Base-by-base conservation (phyloP, 2,329 filamentous ascomycete species). In the Cryphonectria naterciae region DNA sequence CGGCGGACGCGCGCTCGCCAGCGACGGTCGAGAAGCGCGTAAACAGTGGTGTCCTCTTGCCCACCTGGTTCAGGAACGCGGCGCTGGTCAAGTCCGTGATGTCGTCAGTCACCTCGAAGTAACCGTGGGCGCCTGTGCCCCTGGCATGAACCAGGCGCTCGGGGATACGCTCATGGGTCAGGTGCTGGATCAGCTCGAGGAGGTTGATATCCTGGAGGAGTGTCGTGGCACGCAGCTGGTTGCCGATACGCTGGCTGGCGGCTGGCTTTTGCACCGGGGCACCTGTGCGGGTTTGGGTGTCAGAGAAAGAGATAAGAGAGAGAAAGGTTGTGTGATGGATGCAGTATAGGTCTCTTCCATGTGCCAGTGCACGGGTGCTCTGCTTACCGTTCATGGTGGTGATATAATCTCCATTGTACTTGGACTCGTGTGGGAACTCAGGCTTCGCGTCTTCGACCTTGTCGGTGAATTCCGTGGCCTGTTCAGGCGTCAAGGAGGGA, bases 51-150 rank as follows among this genome's bases (percentile, higher is more conserved):
- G 83, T 86, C 77, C 87, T 88, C 75, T 87, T 89, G 8, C 87
- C 88, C 28, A 87, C 77, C 2, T 78, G 78, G 64, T 78, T 85
- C 15, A 91, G 80, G 74, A 90, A 87, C 60, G 84, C 82, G 37
- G 88, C 86, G 1, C 80, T 82, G 0, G 86, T 89, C 67, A 89
- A 76, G 74, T 90, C 83, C 2, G 85, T 84, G 69, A 89, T 82
- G 74, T 91, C 88, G 54, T 86, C 78, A 0, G 87, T 89, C n/a
- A 86, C 84, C 77, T 90, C 87, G 73, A 91, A 91, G 66, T 88
- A 84, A 25, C 87, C 87, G 72, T 83, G 87, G 0, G 86, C 86
- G 41, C 71, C 84, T 39, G 80, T 81, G 35, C 82, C 84, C 74
- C 84, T 83, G 32, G 85, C 84, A 72, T 87, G 84, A n/a, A 87